Percentiles rank a stretch among this genome's conserved stretches.
Conservation (phyloP, 176 grass and related monocot species). For the Avena insularis region DNA sequence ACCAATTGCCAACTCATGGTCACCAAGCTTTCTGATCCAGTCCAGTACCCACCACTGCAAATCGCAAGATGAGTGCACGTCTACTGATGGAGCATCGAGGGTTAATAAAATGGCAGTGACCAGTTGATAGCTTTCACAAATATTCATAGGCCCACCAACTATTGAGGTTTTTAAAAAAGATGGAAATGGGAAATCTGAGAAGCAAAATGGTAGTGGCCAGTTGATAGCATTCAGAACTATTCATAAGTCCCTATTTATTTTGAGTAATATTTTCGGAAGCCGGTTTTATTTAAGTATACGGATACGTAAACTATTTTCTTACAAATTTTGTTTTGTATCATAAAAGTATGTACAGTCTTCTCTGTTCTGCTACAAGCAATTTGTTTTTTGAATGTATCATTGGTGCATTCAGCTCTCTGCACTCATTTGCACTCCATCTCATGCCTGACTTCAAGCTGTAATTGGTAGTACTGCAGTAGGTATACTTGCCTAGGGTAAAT, state of each 20-base stretch:
- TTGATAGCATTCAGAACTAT: slow-evolving; percentile 6
- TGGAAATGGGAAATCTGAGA: background rate
- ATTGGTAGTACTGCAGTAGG: background rate
- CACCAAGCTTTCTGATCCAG: no score
- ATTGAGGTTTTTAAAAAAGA: no score
- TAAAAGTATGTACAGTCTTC: background rate
- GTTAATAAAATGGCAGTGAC: background rate
- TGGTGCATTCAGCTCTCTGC: background rate
- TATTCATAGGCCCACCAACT: no score
- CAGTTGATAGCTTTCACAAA: slow-evolving; percentile 27
- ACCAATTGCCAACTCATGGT: no score
- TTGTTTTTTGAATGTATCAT: background rate
- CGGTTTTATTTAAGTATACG: background rate
- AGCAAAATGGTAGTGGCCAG: background rate
- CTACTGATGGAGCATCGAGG: no score
- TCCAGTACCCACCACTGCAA: no score
- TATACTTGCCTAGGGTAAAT: background rate
- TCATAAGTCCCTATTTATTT: background rate
- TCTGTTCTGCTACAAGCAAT: background rate
- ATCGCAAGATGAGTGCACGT: no score
- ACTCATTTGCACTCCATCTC: background rate
- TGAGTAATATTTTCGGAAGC: background rate
- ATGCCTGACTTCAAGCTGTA: background rate
- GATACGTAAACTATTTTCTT: background rate
- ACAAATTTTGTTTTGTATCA: background rate